These are phyloP conservation scores for Colletotrichum sp. DNA, from an alignment of 2,329 filamentous ascomycete species.

Conservation along the genomic window DNA sequence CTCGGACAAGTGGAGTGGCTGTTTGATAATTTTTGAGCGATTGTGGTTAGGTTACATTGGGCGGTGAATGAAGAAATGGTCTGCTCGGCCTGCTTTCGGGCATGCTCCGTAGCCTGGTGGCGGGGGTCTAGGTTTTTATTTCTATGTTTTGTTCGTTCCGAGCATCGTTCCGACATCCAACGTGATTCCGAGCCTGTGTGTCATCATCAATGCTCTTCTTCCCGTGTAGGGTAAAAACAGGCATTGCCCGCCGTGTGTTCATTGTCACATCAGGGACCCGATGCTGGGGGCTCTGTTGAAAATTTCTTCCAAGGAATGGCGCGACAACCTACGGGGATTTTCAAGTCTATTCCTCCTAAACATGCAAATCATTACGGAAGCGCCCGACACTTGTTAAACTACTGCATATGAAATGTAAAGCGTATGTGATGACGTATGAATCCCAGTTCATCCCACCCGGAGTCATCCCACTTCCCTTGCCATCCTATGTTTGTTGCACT, in stretches of 20 bases:
- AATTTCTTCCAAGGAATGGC: background rate
- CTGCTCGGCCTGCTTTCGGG: background rate
- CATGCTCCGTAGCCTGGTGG: constrained; percentile 2
- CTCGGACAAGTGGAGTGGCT: constrained; percentile 13
- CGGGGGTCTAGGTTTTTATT: background rate
- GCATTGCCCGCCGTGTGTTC: background rate
- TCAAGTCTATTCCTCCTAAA: background rate
- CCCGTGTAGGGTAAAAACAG: background rate
- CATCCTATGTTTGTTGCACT: background rate
- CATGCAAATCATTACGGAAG: background rate
- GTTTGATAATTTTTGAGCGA: background rate
- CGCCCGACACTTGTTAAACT: background rate
- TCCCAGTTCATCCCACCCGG: background rate
- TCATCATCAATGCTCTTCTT: background rate
- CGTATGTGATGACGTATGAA: background rate
- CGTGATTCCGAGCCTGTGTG: background rate
- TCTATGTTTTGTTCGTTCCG: background rate
- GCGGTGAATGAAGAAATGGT: constrained; percentile 1
- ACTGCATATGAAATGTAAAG: background rate
- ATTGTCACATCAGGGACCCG: background rate
- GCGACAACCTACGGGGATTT: background rate
- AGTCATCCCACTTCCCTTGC: background rate
- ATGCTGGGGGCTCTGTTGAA: background rate
- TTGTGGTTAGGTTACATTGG: background rate
- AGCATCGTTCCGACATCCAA: background rate